Base-by-base conservation (phyloP, 192 early-diverging fungal species). In the Allomyces arbusculus region DNA sequence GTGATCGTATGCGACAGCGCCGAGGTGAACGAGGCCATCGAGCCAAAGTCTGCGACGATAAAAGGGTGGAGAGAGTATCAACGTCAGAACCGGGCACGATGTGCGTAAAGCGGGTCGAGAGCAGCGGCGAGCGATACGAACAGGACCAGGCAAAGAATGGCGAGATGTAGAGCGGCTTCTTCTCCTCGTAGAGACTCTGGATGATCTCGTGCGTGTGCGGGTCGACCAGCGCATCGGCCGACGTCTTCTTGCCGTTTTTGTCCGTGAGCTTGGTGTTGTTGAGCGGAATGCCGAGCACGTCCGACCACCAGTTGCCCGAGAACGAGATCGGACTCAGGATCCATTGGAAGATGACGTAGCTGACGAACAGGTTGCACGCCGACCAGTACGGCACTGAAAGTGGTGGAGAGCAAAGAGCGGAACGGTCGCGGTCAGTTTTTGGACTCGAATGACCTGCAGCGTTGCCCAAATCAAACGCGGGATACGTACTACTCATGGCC, bases 1-100 rank as follows among this genome's bases (percentile, higher is more conserved):
- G 89, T 68, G 19, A 65, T 64, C 19, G 80, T 77, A 67, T 90
- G 86, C 26, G 74, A 72, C 10, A 90, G 26, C 3, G 79, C 68
- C 24, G 80, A 72, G 16, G 74, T 76, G 66, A 87, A 64, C 62
- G 74, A 75, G 61, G 83, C 76, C 67, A 85, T 83, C 23, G 73
- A 73, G 24, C 82, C 70, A 67, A 74, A 75, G 58, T 81, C 33
- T 40, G 2, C 33, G 7, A 7, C 8, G 33, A 7, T 40, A 8
- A 40, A 40, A 40, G 7, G 33, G 33, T 40, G 33, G 33, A 7
- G 33, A 40, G 8, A 0, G 8, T 8, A 0, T 8, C 7, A 40
- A 8, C 33, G 33, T 40, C 33, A 40, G 33, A 40, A 8, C 33
- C 33, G 33, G 33, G 33, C 33, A 7, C 8, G 33, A 40, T 40